phyloP scores from a whole-genome alignment of 148 eudicot genomes.

The Silene conica region DNA sequence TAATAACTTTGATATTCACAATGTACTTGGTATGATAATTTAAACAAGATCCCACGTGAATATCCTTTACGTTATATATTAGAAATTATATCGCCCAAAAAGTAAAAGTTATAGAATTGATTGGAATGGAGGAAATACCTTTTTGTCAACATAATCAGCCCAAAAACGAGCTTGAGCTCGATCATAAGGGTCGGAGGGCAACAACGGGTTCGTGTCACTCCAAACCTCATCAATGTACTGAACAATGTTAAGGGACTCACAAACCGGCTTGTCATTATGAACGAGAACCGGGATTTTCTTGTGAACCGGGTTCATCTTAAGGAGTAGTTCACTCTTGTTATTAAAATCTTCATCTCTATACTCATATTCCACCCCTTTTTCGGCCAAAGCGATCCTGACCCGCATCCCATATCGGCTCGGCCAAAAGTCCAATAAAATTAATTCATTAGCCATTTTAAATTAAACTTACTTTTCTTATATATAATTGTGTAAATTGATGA shows the following conservation, averaged over 20 bases:
- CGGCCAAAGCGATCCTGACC: constrained; percentile 29
- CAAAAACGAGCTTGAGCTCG: constrained; percentile 37
- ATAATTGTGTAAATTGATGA: neutral
- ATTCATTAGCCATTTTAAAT: constrained; percentile 11
- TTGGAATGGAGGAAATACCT: too few species aligned
- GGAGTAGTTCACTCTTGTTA: constrained; percentile 31
- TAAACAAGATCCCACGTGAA: too few species aligned
- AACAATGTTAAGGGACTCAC: constrained; percentile 34
- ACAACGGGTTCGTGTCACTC: constrained; percentile 22
- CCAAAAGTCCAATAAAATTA: constrained; percentile 33
- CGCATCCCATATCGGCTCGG: constrained; percentile 33
- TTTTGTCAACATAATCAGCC: constrained; percentile 35
- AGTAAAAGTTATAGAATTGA: too few species aligned
- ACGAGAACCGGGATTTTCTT: constrained; percentile 36
- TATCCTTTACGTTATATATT: too few species aligned
- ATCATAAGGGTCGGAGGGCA: constrained; percentile 29
- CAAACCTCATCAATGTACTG: constrained; percentile 41
- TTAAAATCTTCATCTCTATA: constrained; percentile 28
- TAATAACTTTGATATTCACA: too few species aligned
- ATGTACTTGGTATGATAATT: too few species aligned
- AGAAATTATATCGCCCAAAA: too few species aligned
- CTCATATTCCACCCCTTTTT: constrained; percentile 34
- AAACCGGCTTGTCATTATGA: constrained; percentile 36
- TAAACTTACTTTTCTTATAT: neutral
- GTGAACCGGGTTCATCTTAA: constrained; percentile 44